phyloP scores from a whole-genome alignment of 2,329 filamentous ascomycete genomes.

The Aspergillus calidoustus region DNA sequence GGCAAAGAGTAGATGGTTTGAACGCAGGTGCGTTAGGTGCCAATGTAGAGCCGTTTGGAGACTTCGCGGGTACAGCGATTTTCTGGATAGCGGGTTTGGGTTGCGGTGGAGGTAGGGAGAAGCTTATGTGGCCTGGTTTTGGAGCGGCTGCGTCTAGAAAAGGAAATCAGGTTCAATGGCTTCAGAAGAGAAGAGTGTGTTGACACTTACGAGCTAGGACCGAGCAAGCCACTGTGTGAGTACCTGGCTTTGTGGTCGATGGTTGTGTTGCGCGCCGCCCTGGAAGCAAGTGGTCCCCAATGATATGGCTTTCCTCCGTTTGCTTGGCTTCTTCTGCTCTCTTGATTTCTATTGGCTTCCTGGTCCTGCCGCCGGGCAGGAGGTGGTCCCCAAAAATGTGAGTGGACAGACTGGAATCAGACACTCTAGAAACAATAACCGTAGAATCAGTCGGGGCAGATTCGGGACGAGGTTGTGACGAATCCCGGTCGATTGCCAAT shows the following conservation, averaged over 20 bases:
- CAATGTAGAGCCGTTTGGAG: not conserved
- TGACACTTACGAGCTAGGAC: not conserved
- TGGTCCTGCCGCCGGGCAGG: not conserved
- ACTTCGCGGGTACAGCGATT: not conserved
- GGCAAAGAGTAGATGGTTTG: not conserved
- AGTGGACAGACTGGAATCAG: not conserved
- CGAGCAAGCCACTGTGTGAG: not conserved
- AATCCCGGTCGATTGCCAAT: not conserved
- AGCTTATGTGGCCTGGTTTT: not conserved
- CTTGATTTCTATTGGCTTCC: not conserved
- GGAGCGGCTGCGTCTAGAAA: not conserved
- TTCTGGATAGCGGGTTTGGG: not conserved
- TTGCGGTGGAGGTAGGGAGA: not conserved
- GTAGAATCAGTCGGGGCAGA: not conserved
- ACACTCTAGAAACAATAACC: not conserved
- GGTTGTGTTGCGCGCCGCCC: constrained; percentile 5
- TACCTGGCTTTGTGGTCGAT: not conserved
- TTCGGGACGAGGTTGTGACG: not conserved
- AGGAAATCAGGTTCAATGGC: not conserved
- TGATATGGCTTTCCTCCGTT: constrained; percentile 8
- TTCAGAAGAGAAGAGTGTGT: not conserved
- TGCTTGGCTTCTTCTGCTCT: not conserved
- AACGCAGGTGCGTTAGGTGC: not conserved
- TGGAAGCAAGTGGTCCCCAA: constrained; percentile 19
- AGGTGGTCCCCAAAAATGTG: constrained; percentile 8